Evolutionary conservation across 75 land plant genomes (phyloP).

Genomic region (Adiantum capillusveneris): DNA sequence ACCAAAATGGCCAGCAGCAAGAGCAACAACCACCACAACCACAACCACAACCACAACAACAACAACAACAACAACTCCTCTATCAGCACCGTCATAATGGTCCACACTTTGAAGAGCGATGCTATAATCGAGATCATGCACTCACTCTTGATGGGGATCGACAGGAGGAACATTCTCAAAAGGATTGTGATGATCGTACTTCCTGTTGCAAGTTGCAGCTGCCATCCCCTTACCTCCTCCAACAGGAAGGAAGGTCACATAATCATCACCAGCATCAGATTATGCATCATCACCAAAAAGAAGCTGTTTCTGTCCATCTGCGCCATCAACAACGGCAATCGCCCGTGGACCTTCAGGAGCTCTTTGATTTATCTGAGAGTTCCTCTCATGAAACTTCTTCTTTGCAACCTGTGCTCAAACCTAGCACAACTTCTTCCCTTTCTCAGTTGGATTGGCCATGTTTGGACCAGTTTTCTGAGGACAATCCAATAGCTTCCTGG

Average conservation of each 20-base stretch:
- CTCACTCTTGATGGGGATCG: neutral
- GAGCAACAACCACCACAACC: neutral
- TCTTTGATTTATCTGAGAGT: neutral
- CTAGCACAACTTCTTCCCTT: too few species aligned
- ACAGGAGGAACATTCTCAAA: neutral
- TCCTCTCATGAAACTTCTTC: neutral
- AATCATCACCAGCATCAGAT: neutral
- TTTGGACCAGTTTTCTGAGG: neutral
- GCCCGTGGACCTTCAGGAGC: constrained; percentile 3
- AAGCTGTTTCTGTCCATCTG: neutral
- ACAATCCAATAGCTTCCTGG: neutral
- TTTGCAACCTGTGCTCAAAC: neutral
- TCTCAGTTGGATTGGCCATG: neutral
- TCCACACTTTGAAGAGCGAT: neutral
- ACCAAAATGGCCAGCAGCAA: neutral
- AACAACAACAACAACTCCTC: too few species aligned
- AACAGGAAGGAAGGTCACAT: neutral
- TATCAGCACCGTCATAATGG: too few species aligned
- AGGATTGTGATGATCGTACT: neutral
- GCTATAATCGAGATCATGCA: neutral
- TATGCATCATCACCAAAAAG: neutral
- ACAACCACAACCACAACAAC: too few species aligned
- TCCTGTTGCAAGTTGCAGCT: neutral
- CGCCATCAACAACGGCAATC: neutral
- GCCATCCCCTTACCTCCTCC: too few species aligned